Percentiles rank a stretch among this genome's conserved stretches.
Evolutionary conservation across 192 early-diverging fungal genomes (phyloP).

Genomic region (Umbelopsis vinacea): DNA sequence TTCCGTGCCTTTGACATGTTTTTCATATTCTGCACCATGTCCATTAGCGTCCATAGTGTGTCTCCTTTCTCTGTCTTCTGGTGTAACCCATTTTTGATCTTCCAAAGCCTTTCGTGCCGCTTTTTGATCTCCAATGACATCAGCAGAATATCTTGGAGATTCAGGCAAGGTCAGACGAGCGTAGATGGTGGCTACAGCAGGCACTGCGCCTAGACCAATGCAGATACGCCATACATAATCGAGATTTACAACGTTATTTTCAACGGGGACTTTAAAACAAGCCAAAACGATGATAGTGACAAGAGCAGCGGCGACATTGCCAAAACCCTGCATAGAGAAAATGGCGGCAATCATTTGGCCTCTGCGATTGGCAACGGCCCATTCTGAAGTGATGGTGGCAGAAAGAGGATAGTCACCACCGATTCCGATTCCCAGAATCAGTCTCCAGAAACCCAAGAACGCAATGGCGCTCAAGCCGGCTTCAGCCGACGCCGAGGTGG

Average conservation of each 20-base stretch:
- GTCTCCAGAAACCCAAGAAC: conserved; percentile 80
- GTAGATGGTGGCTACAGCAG: conserved; percentile 79
- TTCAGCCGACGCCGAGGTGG: conserved; percentile 62
- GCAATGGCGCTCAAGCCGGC: conserved; percentile 63
- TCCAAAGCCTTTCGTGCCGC: conserved; percentile 4
- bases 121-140: conserved; percentile 35
- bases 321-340: conserved; percentile 93
- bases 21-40: not conserved
- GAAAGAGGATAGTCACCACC: conserved; percentile 92
- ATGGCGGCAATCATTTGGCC: conserved; percentile 80
- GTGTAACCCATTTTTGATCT: not conserved
- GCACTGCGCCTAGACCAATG: conserved; percentile 79
- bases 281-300: conserved; percentile 70
- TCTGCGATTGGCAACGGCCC: conserved; percentile 74
- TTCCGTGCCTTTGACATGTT: not conserved
- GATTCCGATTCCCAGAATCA: conserved; percentile 82
- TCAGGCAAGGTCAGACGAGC: conserved; percentile 83
- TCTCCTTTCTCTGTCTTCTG: not conserved
- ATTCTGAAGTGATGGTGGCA: conserved; percentile 87
- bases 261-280: conserved; percentile 69
- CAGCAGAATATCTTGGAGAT: conserved; percentile 69
- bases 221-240: conserved; percentile 91
- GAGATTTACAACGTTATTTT: conserved; percentile 62
- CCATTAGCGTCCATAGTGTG: not conserved
- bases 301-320: conserved; percentile 77